Percentiles rank a stretch among this genome's conserved stretches.
Conservation (phyloP, 1,284 basidiomycete species). For the Puccinia polysora region DNA sequence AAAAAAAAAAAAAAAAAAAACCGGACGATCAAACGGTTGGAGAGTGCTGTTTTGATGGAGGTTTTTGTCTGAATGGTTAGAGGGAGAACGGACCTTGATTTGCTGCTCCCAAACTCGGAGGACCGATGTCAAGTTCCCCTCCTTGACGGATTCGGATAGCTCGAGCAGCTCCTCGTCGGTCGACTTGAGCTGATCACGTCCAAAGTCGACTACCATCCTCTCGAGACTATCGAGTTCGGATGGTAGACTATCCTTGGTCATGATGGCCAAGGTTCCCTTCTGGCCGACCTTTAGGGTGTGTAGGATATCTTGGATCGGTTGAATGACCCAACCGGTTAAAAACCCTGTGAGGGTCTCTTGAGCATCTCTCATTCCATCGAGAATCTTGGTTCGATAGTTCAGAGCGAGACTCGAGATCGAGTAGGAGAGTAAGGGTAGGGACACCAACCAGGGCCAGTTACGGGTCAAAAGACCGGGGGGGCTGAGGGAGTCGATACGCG, state of each 20-base stretch:
- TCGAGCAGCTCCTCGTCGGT: conserved; percentile 62
- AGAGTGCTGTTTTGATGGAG: neutral
- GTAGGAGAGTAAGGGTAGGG: conserved; percentile 19
- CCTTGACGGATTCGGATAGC: conserved; percentile 65
- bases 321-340: conserved; percentile 76
- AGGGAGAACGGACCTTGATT: conserved; percentile 60
- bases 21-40: neutral
- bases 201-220: conserved; percentile 82
- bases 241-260: conserved; percentile 67
- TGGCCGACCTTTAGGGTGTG: conserved; percentile 76
- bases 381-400: conserved; percentile 15
- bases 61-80: neutral
- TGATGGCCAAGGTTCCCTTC: conserved; percentile 64
- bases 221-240: conserved; percentile 62
- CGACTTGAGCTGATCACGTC: conserved; percentile 70
- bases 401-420: conserved; percentile 13
- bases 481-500: neutral
- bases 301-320: conserved; percentile 75
- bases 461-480: conserved; percentile 26
- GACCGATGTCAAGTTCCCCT: conserved; percentile 82
- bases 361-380: conserved; percentile 47
- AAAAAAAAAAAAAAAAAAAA: too few relatives aligned
- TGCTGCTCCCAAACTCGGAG: conserved; percentile 86
- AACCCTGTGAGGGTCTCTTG: conserved; percentile 71
- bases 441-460: conserved; percentile 29